These are phyloP conservation scores for Verruconis gallopava DNA, from an alignment of 2,329 filamentous ascomycete genomes.

Conservation along the genomic window DNA sequence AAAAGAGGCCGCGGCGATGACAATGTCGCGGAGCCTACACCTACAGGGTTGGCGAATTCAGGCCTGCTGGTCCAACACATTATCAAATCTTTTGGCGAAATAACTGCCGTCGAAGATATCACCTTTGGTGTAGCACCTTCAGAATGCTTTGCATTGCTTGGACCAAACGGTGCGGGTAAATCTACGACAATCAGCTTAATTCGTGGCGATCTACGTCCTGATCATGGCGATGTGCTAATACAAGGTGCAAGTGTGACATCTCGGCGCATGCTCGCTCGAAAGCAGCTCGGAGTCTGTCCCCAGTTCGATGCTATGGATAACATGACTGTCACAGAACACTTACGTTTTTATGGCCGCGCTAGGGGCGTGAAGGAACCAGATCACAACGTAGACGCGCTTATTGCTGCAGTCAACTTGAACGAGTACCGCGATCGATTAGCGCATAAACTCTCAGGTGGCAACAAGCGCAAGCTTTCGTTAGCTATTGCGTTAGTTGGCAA, in stretches of 20 bases:
- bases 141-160: slow-evolving; percentile 79
- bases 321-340: slow-evolving; percentile 80
- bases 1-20: slow-evolving; percentile 35
- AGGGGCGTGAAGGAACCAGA: slow-evolving; percentile 64
- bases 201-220: slow-evolving; percentile 72
- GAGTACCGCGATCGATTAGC: slow-evolving; percentile 64
- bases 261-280: slow-evolving; percentile 57
- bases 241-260: slow-evolving; percentile 64
- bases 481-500: slow-evolving; percentile 91
- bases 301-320: slow-evolving; percentile 66
- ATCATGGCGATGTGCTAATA: slow-evolving; percentile 49
- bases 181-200: slow-evolving; percentile 64
- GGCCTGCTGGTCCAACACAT: slow-evolving; percentile 69
- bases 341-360: slow-evolving; percentile 76
- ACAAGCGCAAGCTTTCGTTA: slow-evolving; percentile 82
- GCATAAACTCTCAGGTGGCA: slow-evolving; percentile 70
- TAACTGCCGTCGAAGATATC: slow-evolving; percentile 69
- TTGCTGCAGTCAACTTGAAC: slow-evolving; percentile 67
- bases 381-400: slow-evolving; percentile 64
- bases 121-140: slow-evolving; percentile 69
- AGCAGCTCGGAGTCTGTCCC: slow-evolving; percentile 79
- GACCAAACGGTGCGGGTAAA: slow-evolving; percentile 58
- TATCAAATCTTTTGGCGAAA: slow-evolving; percentile 63
- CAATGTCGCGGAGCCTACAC: slow-evolving; percentile 49
- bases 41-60: slow-evolving; percentile 45